Conservation (phyloP, 2,329 filamentous ascomycete genomes). For the Juglanconis juglandina region DNA sequence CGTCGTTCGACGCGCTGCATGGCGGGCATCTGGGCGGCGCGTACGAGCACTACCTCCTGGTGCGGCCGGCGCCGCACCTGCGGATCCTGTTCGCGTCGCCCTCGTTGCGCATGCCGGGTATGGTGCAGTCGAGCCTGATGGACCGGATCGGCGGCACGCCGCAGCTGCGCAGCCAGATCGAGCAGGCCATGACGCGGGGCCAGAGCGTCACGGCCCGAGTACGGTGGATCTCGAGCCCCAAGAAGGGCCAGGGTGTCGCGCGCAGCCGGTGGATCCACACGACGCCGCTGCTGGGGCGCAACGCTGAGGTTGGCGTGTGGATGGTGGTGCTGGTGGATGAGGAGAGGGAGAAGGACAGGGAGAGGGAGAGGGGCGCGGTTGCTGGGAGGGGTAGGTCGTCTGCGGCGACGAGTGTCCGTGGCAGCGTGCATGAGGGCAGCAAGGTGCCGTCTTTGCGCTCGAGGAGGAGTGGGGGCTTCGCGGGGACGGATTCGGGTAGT, state of each 20-base stretch:
- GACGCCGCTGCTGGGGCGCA: slow-evolving; percentile 67
- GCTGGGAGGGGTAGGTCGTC: background rate
- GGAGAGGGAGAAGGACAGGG: slow-evolving; percentile 32
- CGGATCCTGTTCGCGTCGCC: slow-evolving; percentile 68
- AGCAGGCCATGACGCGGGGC: slow-evolving; percentile 61
- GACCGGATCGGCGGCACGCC: slow-evolving; percentile 49
- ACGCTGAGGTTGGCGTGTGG: slow-evolving; percentile 70
- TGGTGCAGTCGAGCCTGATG: slow-evolving; percentile 59
- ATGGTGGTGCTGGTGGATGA: slow-evolving; percentile 73
- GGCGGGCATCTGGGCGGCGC: slow-evolving; percentile 35
- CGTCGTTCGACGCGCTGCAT: background rate
- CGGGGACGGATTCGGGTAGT: background rate
- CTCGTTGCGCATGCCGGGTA: slow-evolving; percentile 62
- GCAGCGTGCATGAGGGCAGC: background rate
- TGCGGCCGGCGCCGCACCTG: slow-evolving; percentile 62
- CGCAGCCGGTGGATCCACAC: slow-evolving; percentile 73
- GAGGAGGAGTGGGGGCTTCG: background rate
- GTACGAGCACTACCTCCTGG: slow-evolving; percentile 59
- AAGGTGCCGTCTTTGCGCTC: background rate
- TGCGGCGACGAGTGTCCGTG: background rate
- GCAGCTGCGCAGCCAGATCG: slow-evolving; percentile 44
- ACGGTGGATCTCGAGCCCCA: slow-evolving; percentile 58
- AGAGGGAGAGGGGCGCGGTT: no score
- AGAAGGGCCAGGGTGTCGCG: slow-evolving; percentile 43
- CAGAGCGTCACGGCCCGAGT: slow-evolving; percentile 72